Conservation (phyloP, 2,329 filamentous ascomycete species). For the Akanthomyces dipterigenus region DNA sequence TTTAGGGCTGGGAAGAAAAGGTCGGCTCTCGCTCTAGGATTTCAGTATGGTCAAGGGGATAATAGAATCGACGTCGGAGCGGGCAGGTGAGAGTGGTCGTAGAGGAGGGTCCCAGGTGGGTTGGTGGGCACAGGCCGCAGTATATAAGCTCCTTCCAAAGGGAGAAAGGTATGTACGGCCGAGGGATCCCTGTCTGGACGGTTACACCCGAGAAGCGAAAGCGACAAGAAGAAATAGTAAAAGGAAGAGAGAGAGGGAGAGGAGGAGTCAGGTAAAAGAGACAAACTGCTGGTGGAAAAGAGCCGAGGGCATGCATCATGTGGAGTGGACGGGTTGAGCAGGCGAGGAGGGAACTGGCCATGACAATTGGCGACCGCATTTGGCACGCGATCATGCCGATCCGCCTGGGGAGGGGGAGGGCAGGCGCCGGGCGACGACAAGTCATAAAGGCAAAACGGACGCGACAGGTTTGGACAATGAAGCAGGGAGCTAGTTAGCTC, state of each 20-base stretch:
- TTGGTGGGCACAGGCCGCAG: neutral
- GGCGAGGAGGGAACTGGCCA: neutral
- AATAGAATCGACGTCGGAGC: neutral
- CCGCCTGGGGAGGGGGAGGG: neutral
- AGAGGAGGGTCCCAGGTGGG: neutral
- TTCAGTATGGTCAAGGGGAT: neutral
- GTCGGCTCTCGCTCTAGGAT: neutral
- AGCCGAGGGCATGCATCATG: neutral
- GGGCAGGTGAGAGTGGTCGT: neutral
- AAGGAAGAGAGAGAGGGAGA: neutral
- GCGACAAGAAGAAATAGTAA: neutral
- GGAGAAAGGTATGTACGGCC: neutral
- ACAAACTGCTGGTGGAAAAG: neutral
- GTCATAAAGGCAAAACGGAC: neutral
- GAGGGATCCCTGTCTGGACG: neutral
- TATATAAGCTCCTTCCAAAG: neutral
- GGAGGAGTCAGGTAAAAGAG: neutral
- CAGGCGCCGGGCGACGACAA: neutral
- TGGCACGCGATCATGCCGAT: constrained; percentile 15
- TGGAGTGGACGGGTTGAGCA: neutral
- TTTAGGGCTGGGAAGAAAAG: too few species aligned
- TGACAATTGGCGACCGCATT: neutral
- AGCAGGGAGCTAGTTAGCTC: too few species aligned
- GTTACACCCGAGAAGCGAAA: neutral
- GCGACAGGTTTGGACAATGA: neutral